Conservation (phyloP, 2,329 filamentous ascomycete species). For the Coniochaeta sp. region DNA sequence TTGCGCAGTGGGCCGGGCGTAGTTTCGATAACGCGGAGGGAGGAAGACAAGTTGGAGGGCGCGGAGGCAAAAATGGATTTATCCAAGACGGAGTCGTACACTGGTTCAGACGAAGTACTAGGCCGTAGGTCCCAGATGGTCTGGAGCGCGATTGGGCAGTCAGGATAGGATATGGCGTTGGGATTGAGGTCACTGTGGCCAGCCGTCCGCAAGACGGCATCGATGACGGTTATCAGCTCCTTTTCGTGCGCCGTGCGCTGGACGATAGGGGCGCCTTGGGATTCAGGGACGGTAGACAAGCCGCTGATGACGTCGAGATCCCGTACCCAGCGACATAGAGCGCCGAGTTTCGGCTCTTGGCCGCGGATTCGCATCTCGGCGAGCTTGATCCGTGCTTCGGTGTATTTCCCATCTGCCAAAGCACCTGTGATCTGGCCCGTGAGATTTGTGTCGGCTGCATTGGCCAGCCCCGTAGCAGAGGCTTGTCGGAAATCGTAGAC, state of each 20-base stretch:
- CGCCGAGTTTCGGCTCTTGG: constrained; percentile 59
- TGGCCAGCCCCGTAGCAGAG: constrained; percentile 57
- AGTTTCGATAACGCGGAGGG: constrained; percentile 53
- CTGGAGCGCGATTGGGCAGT: constrained; percentile 48
- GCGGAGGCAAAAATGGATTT: constrained; percentile 40
- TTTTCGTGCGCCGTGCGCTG: constrained; percentile 37
- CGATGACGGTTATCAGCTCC: constrained; percentile 53
- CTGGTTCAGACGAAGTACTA: constrained; percentile 28
- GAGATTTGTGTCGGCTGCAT: constrained; percentile 49
- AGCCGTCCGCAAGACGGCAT: constrained; percentile 55
- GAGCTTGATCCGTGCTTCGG: constrained; percentile 57
- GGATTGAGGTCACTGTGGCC: constrained; percentile 49
- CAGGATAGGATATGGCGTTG: constrained; percentile 20
- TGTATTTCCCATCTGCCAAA: constrained; percentile 56
- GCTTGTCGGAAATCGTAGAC: constrained; percentile 64
- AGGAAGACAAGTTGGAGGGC: constrained; percentile 25
- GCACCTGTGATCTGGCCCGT: constrained; percentile 60
- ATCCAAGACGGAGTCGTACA: constrained; percentile 53
- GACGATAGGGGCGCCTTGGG: constrained; percentile 20
- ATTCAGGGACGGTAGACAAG: constrained; percentile 46
- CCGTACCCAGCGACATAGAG: constrained; percentile 64
- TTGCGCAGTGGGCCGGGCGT: constrained; percentile 53
- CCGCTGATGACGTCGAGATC: constrained; percentile 63
- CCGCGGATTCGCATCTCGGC: constrained; percentile 63
- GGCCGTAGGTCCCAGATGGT: constrained; percentile 52